phyloP scores from a whole-genome alignment of 2,329 filamentous ascomycete genomes.

The Cephalotrichum gorgonifer region DNA sequence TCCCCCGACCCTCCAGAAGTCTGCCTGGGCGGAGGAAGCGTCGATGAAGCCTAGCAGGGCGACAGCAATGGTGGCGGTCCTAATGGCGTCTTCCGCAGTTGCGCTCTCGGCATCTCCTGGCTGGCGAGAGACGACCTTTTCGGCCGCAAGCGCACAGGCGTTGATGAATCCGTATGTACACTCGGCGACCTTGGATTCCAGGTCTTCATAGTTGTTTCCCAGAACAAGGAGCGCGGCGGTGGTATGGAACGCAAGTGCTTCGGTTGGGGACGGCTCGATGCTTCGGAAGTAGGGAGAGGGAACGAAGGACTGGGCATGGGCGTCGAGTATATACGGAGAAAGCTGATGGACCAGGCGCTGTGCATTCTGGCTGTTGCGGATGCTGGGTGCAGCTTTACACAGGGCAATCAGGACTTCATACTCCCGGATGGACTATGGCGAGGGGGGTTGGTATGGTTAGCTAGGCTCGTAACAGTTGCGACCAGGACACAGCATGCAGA shows the following conservation, averaged over 20 bases:
- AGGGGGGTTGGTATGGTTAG: not conserved
- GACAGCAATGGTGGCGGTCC: conserved; percentile 66
- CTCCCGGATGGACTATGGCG: conserved; percentile 68
- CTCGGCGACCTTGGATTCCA: conserved; percentile 56
- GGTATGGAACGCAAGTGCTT: conserved; percentile 69
- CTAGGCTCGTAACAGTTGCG: not conserved
- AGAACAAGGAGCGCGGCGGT: conserved; percentile 73
- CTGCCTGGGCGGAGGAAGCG: conserved; percentile 64
- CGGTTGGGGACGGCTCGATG: conserved; percentile 81
- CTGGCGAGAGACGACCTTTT: conserved; percentile 40
- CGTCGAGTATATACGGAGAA: conserved; percentile 75
- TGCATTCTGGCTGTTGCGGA: conserved; percentile 62
- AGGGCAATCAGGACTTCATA: conserved; percentile 85
- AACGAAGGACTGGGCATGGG: conserved; percentile 67
- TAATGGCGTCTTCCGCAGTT: conserved; percentile 55
- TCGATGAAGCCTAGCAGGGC: conserved; percentile 87
- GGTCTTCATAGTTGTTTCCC: conserved; percentile 58
- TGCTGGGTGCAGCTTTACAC: conserved; percentile 75
- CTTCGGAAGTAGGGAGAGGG: conserved; percentile 73
- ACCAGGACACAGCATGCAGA: not conserved
- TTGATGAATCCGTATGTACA: conserved; percentile 64
- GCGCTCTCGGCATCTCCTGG: conserved; percentile 45
- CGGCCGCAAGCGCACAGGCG: conserved; percentile 55
- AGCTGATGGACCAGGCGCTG: conserved; percentile 71
- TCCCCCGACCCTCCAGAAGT: conserved; percentile 72